phyloP scores from a whole-genome alignment of 805 yeast genomes.

The Pichia pseudocactophila region DNA sequence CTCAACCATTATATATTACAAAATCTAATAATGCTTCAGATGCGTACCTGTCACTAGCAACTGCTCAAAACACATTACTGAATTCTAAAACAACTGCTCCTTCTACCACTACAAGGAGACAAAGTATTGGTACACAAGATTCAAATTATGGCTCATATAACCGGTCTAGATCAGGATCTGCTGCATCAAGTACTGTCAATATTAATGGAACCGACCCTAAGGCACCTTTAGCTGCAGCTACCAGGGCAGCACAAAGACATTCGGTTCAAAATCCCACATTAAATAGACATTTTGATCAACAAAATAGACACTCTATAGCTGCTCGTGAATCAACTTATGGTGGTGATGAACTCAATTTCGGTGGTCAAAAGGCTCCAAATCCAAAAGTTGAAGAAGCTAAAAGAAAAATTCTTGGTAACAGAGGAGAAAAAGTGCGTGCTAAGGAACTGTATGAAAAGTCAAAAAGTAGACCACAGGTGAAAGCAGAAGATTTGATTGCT shows the following conservation, averaged over 20 bases:
- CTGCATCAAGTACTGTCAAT: not conserved
- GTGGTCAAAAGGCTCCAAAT: constrained; percentile 6
- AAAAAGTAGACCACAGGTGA: constrained; percentile 17
- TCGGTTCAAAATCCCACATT: constrained; percentile 9
- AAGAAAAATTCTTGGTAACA: constrained; percentile 9
- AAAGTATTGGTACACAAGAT: constrained; percentile 1
- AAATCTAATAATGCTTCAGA: constrained; percentile 40
- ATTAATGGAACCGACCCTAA: not conserved
- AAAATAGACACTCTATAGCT: not conserved
- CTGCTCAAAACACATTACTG: constrained; percentile 71
- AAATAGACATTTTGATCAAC: not conserved
- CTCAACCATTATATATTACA: constrained; percentile 13
- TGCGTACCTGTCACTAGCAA: constrained; percentile 59
- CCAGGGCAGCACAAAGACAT: constrained; percentile 21
- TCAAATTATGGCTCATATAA: not conserved
- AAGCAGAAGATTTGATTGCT: constrained; percentile 8
- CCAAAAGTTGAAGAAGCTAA: constrained; percentile 14
- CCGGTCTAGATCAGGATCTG: constrained; percentile 9
- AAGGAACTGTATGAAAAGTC: constrained; percentile 49
- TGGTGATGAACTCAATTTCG: not conserved
- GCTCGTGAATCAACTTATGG: not conserved
- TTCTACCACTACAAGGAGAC: constrained; percentile 7
- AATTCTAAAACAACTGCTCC: constrained; percentile 47
- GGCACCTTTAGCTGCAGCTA: constrained; percentile 25
- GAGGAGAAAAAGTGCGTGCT: constrained; percentile 31